Base-by-base conservation (phyloP, 1,284 basidiomycete species). In the Ustilago xerochloae region DNA sequence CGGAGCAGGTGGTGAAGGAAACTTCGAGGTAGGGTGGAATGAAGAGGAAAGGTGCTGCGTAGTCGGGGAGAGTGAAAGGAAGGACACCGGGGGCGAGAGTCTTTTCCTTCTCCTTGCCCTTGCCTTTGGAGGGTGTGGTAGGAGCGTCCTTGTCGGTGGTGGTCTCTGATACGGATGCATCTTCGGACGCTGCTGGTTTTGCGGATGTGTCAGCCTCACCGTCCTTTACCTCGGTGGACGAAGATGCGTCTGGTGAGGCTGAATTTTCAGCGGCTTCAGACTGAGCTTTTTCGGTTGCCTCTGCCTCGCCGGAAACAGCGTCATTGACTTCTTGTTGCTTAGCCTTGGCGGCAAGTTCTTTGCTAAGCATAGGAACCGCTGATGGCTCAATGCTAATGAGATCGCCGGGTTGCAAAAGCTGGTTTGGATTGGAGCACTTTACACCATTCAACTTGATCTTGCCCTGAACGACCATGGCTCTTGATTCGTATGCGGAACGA, bases 11-110 rank as follows among this genome's bases (percentile, higher is more conserved):
- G 50, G 89, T 85, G 88, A 93, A 99, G 55, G 90, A 93, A 2
- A 92, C 90, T 81, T 98, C 94, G 60, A 98, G 90, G 85, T 97
- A 98, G 0, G 95, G 91, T 0, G 97, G 97, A 74, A 99, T 89
- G 87, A 98, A 99, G 51, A 99, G 88, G 88, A 92, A 93, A 0
- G 97, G 93, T 0, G 93, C 89, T 9, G 94, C 93, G 80, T 91
- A 97, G 32, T 89, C 87, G 0, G 97, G 97, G 12, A 97, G 90
- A 78, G 89, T 87, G 88, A 98, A 98, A 8, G 78, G 81, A 7
- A 80, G 77, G 55, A 81, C 62, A 63, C 78, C 72, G n/a, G 69
- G 70, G 43, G 69, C 76, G 55, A 75, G 81, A 47, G 18, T 74
- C 66, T 26, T 70, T 72, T 66, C 58, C 12, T 67, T 65, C 30